Evolutionary conservation across 1,139 yeast species (phyloP), one percentile per base, ranked within the genome.

Genomic region (Yamadazyma friedrichii): DNA sequence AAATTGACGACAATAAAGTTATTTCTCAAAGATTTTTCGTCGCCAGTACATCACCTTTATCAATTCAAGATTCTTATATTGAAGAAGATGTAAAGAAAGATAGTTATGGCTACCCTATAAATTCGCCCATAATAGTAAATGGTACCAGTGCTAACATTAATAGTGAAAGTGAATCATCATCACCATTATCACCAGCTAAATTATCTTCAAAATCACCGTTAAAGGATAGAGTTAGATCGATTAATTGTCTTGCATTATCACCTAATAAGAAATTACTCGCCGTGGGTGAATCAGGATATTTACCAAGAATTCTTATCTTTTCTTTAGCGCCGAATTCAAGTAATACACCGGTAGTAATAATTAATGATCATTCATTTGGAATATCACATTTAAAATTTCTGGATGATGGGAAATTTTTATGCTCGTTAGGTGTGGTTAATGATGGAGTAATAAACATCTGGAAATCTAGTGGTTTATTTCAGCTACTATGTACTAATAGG

Each of bases 361-460:
- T 82, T 2, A 61, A 68, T 41, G 88, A 82, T 47, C 91, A 84
- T 57, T 65, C 76, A 6, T 84, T 80, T 59, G 91, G 89, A 0
- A 65, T 84, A 11, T 66, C 72, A 30, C 62, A 66, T 8, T 52
- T 84, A 12, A 62, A 65, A n/a, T 84, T 84, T 51, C 76, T 86
- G 0, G 78, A 81, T 0, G 77, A 80, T 47, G 81, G 83, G 43
- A 63, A 59, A 31, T 66, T 53, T 45, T 61, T 84, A 32, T 76
- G 84, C 29, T 78, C 87, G 2, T 59, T 83, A 42, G 91, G 91
- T 0, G 63, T 74, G 11, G 63, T 80, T 1, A 81, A 80, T 49
- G 91, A 84, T 53, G 88, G 89, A 2, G 80, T 71, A 44, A 53
- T 84, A 12, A 76, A 80, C 49, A 60, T 84, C 3, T 84, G 91